Evolutionary conservation across 148 eudicot genomes (phyloP).

Genomic region (Diospyros kaki): DNA sequence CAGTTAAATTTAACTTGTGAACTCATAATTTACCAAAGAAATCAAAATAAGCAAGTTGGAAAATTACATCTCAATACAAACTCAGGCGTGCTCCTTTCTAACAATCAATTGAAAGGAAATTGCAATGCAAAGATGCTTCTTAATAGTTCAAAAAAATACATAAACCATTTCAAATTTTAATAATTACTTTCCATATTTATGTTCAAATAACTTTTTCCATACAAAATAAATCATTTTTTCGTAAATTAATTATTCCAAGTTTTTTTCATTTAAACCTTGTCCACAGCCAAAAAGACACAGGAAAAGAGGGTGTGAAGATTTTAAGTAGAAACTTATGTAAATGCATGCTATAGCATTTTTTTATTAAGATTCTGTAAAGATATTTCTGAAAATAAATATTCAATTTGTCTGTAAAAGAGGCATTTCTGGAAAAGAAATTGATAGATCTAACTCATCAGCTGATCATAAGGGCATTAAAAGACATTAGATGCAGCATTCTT

Average conservation of each 20-base stretch:
- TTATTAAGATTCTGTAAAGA: too few relatives aligned
- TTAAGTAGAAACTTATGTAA: too few relatives aligned
- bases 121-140: not conserved
- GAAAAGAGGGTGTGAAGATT: too few relatives aligned
- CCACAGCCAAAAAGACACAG: not conserved
- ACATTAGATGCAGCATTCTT: too few relatives aligned
- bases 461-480: too few relatives aligned
- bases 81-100: not conserved
- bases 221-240: not conserved
- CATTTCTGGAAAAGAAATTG: too few relatives aligned
- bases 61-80: not conserved
- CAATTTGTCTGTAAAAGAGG: too few relatives aligned
- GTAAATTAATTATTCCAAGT: not conserved
- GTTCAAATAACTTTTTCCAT: not conserved
- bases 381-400: too few relatives aligned
- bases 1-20: not conserved
- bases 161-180: not conserved
- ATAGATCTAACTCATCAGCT: too few relatives aligned
- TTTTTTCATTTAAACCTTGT: not conserved
- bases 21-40: not conserved
- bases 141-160: not conserved
- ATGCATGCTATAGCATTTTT: too few relatives aligned
- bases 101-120: not conserved
- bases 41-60: not conserved
- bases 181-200: not conserved